These are phyloP conservation scores for Umbilicus rupestris DNA, from an alignment of 164 flowering plant species.

Conservation along the genomic window DNA sequence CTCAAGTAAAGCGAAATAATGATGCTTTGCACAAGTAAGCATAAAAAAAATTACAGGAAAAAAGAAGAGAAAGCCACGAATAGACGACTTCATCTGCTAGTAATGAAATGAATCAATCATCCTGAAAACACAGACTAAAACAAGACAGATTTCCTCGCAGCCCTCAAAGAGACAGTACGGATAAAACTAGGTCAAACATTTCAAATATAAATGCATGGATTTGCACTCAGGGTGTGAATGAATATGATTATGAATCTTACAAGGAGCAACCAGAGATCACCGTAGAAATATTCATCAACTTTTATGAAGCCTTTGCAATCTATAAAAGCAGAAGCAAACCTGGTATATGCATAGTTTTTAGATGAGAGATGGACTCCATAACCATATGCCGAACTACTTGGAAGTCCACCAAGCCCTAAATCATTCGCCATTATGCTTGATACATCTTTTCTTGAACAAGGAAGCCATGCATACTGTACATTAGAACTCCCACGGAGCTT, in stretches of 20 bases:
- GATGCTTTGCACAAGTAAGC: too few relatives aligned
- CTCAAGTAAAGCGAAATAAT: too few relatives aligned
- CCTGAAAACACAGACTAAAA: not conserved
- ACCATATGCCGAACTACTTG: slow-evolving; percentile 32
- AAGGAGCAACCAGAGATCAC: too few relatives aligned
- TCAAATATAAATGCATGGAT: not conserved
- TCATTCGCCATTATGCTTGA: slow-evolving; percentile 49
- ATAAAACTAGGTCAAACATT: not conserved
- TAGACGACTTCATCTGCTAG: too few relatives aligned
- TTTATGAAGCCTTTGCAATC: not conserved
- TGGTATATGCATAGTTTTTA: slow-evolving; percentile 33
- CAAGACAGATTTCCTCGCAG: not conserved
- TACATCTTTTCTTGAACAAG: slow-evolving; percentile 36
- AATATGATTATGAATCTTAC: not conserved
- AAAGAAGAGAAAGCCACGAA: too few relatives aligned
- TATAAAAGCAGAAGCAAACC: slow-evolving; percentile 30
- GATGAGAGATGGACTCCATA: slow-evolving; percentile 71
- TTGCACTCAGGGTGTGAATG: not conserved
- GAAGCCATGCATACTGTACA: slow-evolving; percentile 79
- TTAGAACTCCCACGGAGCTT: slow-evolving; percentile 66
- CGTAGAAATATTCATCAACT: not conserved
- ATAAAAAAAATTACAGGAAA: too few relatives aligned
- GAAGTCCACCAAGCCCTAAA: slow-evolving; percentile 32
- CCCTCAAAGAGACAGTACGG: not conserved
- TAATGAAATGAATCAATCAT: not conserved